Base-by-base conservation (phyloP, 768 basidiomycete species). In the Pulveroboletus ravenelii region DNA sequence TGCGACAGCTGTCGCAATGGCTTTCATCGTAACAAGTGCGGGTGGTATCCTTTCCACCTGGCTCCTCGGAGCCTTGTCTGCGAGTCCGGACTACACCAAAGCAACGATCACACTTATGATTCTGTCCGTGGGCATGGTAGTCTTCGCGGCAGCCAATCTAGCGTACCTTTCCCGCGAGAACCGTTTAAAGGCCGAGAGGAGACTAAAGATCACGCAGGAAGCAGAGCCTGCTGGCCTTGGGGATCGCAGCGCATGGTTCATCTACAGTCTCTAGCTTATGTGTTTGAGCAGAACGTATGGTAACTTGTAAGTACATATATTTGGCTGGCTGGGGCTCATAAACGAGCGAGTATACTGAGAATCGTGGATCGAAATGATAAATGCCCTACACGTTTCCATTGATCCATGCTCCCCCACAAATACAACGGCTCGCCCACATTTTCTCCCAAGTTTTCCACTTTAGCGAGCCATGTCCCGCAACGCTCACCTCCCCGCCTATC, bases 361-460 rank as follows among this genome's bases (percentile, higher is more conserved):
- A 47, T 38, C 18, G 12, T 25, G 3, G 25, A 27, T 27, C 25
- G 25, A 27, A 5, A 49, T 17, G 29, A 14, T 20, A n/a, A 4
- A 60, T 6, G 12, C n/a, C 27, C 45, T 51, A 68, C 14, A 38
- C 4, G 17, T 56, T 55, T 30, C 57, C 61, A 25, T 25, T 59
- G 36, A 59, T 55, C 88, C 87, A 90, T 10, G 66, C 58, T 10
- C 88, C 88, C 25, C 85, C 85, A 67, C 88, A 91, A 17, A 89
- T 72, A 64, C 88, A 91, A 23, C 74, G 74, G 20, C 59, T 63
- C 30, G 63, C 64, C 83, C 82, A 89, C 57, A 72, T 73, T 54
- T 69, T 79, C 66, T 85, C 81, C 85, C 86, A 91, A 17, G 74
- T 69, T 44, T 66, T 72, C 87, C 88, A 78, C 36, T 64, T 62